These are phyloP conservation scores for Eragrostis nindensis DNA, from an alignment of 176 grass and related monocot genomes.

Conservation along the genomic window DNA sequence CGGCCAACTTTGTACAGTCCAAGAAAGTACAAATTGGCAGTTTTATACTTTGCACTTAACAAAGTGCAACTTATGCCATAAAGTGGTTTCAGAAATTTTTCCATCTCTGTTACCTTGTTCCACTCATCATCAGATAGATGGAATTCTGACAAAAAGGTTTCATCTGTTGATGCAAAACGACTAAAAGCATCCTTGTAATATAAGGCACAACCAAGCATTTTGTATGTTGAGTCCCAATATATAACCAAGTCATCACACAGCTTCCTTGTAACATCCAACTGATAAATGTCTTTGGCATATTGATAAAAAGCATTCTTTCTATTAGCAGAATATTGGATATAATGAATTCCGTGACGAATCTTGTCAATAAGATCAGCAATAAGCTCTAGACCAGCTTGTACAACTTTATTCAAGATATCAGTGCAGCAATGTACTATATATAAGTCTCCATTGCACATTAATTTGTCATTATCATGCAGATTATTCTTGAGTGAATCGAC, in stretches of 20 bases:
- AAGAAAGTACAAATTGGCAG: slow-evolving; percentile 43
- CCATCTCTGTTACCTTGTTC: slow-evolving; percentile 22
- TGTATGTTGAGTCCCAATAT: slow-evolving; percentile 39
- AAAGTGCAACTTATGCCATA: slow-evolving; percentile 39
- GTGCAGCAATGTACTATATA: slow-evolving; percentile 18
- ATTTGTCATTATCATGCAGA: slow-evolving; percentile 4
- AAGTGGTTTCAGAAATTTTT: slow-evolving; percentile 40
- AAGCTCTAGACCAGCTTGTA: slow-evolving; percentile 18
- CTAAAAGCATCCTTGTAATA: slow-evolving; percentile 37
- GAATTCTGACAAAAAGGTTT: slow-evolving; percentile 5
- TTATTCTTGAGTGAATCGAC: slow-evolving; percentile 27
- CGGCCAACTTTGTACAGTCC: slow-evolving; percentile 37
- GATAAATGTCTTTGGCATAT: slow-evolving; percentile 16
- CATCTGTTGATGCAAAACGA: slow-evolving; percentile 36
- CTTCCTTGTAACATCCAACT: slow-evolving; percentile 36
- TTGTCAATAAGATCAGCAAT: slow-evolving; percentile 35
- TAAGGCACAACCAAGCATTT: slow-evolving; percentile 30
- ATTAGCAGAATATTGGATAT: slow-evolving; percentile 7
- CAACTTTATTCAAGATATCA: slow-evolving; percentile 16
- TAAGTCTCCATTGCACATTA: slow-evolving; percentile 39
- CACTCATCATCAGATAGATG: slow-evolving; percentile 32
- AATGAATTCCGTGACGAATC: slow-evolving; percentile 33
- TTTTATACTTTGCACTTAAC: slow-evolving; percentile 14
- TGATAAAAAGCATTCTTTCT: slow-evolving; percentile 27
- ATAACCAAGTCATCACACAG: slow-evolving; percentile 22